Evolutionary conservation across 1,284 basidiomycete genomes (phyloP).

Genomic region (Puccinia horiana): DNA sequence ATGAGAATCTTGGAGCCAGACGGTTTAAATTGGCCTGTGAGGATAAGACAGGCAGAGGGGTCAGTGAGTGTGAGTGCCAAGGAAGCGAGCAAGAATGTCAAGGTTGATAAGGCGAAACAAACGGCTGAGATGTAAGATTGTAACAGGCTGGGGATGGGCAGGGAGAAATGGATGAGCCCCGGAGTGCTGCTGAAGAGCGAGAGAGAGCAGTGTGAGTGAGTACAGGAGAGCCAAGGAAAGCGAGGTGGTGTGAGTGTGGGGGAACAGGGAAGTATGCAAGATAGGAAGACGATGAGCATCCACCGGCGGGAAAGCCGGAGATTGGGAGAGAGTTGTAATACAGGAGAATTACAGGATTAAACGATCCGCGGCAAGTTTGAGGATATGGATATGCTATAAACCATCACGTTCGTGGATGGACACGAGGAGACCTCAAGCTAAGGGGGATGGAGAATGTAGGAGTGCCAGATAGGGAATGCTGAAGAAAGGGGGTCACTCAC

Average conservation of each 20-base stretch:
- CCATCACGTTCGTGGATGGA: not conserved
- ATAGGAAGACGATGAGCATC: not conserved
- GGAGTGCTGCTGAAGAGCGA: not conserved
- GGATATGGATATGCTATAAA: not conserved
- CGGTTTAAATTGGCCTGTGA: not conserved
- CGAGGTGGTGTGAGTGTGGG: not conserved
- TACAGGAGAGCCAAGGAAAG: not conserved
- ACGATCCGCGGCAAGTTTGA: slow-evolving; percentile 21
- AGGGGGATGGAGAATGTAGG: not conserved
- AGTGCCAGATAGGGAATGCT: too few species aligned
- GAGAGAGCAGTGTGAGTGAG: not conserved
- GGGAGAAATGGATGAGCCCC: not conserved
- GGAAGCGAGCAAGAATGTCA: not conserved
- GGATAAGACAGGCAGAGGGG: not conserved
- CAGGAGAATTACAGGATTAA: not conserved
- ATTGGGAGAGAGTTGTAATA: not conserved
- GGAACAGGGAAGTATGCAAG: not conserved
- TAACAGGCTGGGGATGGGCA: not conserved
- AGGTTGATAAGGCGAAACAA: not conserved
- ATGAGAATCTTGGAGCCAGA: not conserved
- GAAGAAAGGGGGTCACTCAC: too few species aligned
- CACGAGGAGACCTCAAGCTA: not conserved
- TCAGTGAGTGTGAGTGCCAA: not conserved
- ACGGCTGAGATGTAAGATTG: not conserved
- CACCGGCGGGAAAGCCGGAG: slow-evolving; percentile 26